phyloP scores from a whole-genome alignment of 164 flowering plant species.

The Vitis labrusca region DNA sequence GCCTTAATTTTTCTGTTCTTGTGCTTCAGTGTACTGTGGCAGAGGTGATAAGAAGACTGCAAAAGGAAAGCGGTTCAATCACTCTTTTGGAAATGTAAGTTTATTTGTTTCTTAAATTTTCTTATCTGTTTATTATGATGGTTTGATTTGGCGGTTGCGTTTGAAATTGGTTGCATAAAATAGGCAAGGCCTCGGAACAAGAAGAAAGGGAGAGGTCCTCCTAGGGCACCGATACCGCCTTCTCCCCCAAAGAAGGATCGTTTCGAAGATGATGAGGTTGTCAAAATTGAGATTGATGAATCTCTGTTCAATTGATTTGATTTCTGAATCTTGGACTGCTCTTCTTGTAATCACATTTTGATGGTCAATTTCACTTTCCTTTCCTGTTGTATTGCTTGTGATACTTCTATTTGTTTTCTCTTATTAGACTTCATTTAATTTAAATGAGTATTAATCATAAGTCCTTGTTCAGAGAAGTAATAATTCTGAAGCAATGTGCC shows the following conservation, averaged over 20 bases:
- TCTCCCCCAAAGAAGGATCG: constrained; percentile 64
- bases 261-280: constrained; percentile 53
- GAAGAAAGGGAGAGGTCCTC: constrained; percentile 92
- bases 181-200: constrained; percentile 85
- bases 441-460: background rate
- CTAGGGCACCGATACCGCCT: constrained; percentile 57
- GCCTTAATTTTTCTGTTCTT: constrained; percentile 1
- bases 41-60: constrained; percentile 92
- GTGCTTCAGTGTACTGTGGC: constrained; percentile 67
- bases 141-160: background rate
- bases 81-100: constrained; percentile 86
- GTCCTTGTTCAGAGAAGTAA: too few relatives aligned
- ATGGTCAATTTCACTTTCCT: too few relatives aligned
- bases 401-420: background rate
- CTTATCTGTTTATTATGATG: background rate
- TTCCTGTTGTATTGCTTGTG: background rate
- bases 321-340: background rate
- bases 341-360: background rate
- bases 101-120: background rate
- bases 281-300: constrained; percentile 73
- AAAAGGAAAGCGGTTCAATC: constrained; percentile 83
- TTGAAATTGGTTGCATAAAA: constrained; percentile 5
- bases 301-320: constrained; percentile 34
- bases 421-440: background rate
- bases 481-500: too few relatives aligned